Evolutionary conservation across 1,139 yeast species (phyloP).

Genomic region (Kluyveromyces sp.): DNA sequence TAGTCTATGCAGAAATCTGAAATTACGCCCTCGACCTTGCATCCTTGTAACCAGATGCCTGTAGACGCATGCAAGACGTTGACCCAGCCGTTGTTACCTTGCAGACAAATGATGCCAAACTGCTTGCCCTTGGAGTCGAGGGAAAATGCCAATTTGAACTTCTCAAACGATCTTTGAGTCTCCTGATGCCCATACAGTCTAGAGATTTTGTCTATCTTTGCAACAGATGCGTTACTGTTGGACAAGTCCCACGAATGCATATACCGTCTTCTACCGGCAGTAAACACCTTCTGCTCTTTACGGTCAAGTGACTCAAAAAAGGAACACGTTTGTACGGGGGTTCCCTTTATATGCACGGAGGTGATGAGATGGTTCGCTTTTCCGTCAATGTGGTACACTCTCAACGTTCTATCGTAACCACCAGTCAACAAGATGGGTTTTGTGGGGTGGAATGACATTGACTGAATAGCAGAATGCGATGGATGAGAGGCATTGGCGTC

Average conservation of each 20-base stretch:
- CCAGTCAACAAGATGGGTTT: constrained; percentile 82
- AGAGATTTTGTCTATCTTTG: constrained; percentile 66
- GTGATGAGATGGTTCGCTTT: constrained; percentile 74
- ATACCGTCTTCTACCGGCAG: constrained; percentile 88
- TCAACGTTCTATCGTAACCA: constrained; percentile 83
- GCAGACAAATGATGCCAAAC: constrained; percentile 67
- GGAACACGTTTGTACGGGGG: constrained; percentile 70
- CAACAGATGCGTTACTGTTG: constrained; percentile 35
- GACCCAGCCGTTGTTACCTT: constrained; percentile 88
- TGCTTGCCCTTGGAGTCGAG: constrained; percentile 33
- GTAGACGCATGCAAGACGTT: constrained; percentile 68
- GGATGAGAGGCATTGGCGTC: constrained; percentile 74
- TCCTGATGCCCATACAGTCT: constrained; percentile 89
- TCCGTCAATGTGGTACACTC: constrained; percentile 92
- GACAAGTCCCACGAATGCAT: constrained; percentile 88
- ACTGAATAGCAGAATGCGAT: constrained; percentile 74
- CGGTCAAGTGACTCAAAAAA: constrained; percentile 26
- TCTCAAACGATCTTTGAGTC: constrained; percentile 81
- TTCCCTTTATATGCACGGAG: constrained; percentile 66
- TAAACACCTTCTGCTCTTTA: constrained; percentile 48
- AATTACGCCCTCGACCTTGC: constrained; percentile 78
- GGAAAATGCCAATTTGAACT: constrained; percentile 55
- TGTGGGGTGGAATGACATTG: constrained; percentile 74
- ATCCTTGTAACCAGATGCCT: constrained; percentile 82
- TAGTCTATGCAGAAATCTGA: constrained; percentile 70